Base-by-base conservation (phyloP, 345 rosid genomes). In the Pistacia vera region DNA sequence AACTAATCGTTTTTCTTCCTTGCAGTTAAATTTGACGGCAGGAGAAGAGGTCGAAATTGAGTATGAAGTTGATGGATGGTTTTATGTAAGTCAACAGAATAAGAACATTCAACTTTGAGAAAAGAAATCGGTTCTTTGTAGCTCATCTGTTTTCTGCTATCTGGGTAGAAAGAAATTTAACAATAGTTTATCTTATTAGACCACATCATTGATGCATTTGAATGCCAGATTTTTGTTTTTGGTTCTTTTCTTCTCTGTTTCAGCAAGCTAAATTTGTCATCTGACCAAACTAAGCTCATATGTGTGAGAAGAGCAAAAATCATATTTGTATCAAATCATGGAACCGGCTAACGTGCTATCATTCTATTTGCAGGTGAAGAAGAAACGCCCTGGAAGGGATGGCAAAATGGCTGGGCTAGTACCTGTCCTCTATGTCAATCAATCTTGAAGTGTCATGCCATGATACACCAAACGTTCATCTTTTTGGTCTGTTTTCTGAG, bases 21-120 rank as follows among this genome's bases (percentile, higher is more conserved):
- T 88, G 90, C 97, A 96, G 99, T 84, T 96, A 67, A 96, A 86
- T 86, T 88, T 96, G 83, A 92, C 91, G 44, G 90, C 98, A 5
- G 99, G 97, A 72, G 99, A 96, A 79, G 97, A 91, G 84, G 75
- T 96, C 74, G 97, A 92, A 83, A 93, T 96, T 33, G 98, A 93
- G 77, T 89, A 96, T 44, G 99, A 96, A 89, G 98, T 96, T 33
- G 99, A 96, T 80, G 99, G 98, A 54, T 96, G 99, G 98, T 93
- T 89, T 84, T 92, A 93, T 81, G 99, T 96, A 88, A 92, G 98
- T 92, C 70, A 11, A 3, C 73, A 48, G 52, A 41, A 71, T 38
- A 48, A 22, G 54, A 44, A 14, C 13, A 62, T 22, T 49, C 2
- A 66, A 58, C 7, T 57, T 25, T 18, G 60, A 54, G 46, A 28